Percentiles rank a stretch among this genome's conserved stretches.
phyloP scores from a whole-genome alignment of 1,139 yeast genomes.

The Yamadazyma triangularis region DNA sequence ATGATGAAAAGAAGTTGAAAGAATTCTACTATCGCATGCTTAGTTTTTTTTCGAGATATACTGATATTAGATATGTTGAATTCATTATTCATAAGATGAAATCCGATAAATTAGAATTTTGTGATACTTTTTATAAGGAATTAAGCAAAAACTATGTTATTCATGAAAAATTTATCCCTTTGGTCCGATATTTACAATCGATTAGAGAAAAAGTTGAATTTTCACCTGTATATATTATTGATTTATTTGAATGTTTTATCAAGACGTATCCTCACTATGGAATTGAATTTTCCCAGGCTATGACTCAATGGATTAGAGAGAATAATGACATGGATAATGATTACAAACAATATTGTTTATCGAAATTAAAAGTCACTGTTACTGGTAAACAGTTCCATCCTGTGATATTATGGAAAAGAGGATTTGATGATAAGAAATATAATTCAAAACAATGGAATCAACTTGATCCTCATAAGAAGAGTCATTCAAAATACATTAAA shows the following conservation, averaged over 20 bases:
- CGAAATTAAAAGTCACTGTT: too few relatives aligned
- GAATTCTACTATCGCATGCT: slow-evolving; percentile 12
- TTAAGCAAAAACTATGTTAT: slow-evolving; percentile 21
- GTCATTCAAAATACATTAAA: too few relatives aligned
- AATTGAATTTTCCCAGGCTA: slow-evolving; percentile 17
- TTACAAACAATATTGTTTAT: too few relatives aligned
- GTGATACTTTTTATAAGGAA: slow-evolving; percentile 14
- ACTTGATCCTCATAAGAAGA: too few relatives aligned
- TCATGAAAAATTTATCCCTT: slow-evolving; percentile 22
- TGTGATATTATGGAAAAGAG: too few relatives aligned
- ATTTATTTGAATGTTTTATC: slow-evolving; percentile 27
- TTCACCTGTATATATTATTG: slow-evolving; percentile 18
- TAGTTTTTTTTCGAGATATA: slow-evolving; percentile 13
- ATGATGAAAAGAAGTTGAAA: slow-evolving; percentile 8
- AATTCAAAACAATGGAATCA: too few relatives aligned
- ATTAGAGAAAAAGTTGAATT: slow-evolving; percentile 15
- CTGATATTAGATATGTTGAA: slow-evolving; percentile 20
- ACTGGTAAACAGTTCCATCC: too few relatives aligned
- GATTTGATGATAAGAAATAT: too few relatives aligned
- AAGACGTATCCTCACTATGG: slow-evolving; percentile 33
- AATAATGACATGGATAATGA: too few relatives aligned
- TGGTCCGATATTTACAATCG: slow-evolving; percentile 20
- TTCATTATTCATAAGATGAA: slow-evolving; percentile 21
- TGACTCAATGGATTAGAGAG: slow-evolving; percentile 21
- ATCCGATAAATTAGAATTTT: slow-evolving; percentile 16